Conservation (phyloP, 2,329 filamentous ascomycete genomes). For the Penicillium sp. region DNA sequence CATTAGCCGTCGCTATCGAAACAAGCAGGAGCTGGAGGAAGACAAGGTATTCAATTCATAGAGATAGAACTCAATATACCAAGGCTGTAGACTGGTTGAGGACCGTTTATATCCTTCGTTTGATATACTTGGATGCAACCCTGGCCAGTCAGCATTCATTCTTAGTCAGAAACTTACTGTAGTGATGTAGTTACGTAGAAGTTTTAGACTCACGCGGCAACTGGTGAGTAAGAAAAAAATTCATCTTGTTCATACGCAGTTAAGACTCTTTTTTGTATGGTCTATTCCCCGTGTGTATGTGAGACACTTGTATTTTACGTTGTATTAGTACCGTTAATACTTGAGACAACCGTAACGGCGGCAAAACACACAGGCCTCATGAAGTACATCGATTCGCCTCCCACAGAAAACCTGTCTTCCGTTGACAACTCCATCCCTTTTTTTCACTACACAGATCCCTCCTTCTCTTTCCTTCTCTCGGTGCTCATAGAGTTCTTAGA, state of each 20-base stretch:
- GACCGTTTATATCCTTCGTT: too few species aligned
- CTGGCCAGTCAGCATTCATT: too few species aligned
- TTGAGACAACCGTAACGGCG: not conserved
- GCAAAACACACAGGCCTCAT: conserved; percentile 11
- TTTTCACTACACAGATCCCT: conserved; percentile 23
- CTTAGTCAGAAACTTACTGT: too few species aligned
- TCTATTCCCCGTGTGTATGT: too few species aligned
- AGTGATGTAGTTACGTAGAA: too few species aligned
- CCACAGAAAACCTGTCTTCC: conserved; percentile 20
- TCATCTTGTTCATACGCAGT: too few species aligned
- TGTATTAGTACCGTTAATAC: too few species aligned
- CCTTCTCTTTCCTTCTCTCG: conserved; percentile 26
- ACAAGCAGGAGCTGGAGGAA: conserved; percentile 8
- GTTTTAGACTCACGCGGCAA: too few species aligned
- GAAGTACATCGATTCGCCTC: conserved; percentile 26
- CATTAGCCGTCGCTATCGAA: conserved; percentile 13
- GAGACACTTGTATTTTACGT: too few species aligned
- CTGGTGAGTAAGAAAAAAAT: too few species aligned
- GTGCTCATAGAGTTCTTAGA: conserved; percentile 31
- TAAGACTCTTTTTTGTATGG: too few species aligned
- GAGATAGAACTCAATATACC: not conserved
- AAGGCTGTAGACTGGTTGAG: not conserved
- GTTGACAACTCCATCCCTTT: conserved; percentile 24
- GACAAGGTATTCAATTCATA: conserved; percentile 17
- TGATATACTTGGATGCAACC: too few species aligned